phyloP scores from a whole-genome alignment of 495 filamentous ascomycete species.

The Neurospora intermedia region DNA sequence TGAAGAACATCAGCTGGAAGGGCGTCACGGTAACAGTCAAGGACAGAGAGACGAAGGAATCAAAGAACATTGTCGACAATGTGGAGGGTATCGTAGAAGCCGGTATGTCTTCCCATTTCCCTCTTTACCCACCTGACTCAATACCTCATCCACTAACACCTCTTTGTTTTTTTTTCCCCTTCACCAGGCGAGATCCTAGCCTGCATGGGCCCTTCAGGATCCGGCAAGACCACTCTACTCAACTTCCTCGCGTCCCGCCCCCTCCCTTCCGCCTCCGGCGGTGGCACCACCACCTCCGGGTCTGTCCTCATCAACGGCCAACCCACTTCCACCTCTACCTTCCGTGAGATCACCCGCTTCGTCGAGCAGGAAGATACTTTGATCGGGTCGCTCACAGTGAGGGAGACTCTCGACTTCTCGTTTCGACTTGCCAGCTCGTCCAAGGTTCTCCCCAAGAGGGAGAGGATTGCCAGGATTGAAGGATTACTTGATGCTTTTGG shows the following conservation, averaged over 20 bases:
- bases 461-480: constrained; percentile 71
- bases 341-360: constrained; percentile 50
- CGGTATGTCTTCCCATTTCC: constrained; percentile 14
- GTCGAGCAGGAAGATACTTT: constrained; percentile 83
- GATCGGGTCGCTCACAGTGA: constrained; percentile 65
- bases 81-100: constrained; percentile 43
- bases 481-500: constrained; percentile 77
- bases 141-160: background rate
- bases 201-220: constrained; percentile 66
- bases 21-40: constrained; percentile 56
- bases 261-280: constrained; percentile 2
- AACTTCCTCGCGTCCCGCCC: constrained; percentile 70
- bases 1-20: constrained; percentile 46
- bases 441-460: constrained; percentile 24
- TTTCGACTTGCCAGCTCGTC: constrained; percentile 56
- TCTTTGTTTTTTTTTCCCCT: background rate
- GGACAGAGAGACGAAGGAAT: constrained; percentile 51
- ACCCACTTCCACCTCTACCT: constrained; percentile 22
- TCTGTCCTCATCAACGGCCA: constrained; percentile 48
- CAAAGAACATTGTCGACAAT: constrained; percentile 43
- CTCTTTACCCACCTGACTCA: background rate
- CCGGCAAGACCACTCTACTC: constrained; percentile 69
- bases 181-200: constrained; percentile 56
- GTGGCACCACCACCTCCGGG: constrained; percentile 15
- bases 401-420: constrained; percentile 66